phyloP scores from a whole-genome alignment of 495 filamentous ascomycete species.

The Extremus antarcticus region DNA sequence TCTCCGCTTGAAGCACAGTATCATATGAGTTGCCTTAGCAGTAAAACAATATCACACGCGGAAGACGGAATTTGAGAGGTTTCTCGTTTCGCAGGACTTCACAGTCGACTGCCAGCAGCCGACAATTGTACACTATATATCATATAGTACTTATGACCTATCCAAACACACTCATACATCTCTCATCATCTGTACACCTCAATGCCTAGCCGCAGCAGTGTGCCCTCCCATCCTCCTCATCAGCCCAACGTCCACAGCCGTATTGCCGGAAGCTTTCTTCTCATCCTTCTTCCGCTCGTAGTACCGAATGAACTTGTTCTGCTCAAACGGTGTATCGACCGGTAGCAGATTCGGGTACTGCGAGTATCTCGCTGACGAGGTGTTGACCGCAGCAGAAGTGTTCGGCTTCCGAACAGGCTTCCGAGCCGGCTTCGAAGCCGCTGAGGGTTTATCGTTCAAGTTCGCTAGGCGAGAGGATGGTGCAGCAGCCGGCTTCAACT shows the following conservation, averaged over 20 bases:
- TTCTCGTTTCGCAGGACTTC: no score
- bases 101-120: no score
- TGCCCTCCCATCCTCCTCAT: neutral
- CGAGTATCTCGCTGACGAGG: neutral
- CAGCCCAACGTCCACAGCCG: neutral
- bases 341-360: neutral
- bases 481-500: conserved; percentile 18
- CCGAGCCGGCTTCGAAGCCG: neutral
- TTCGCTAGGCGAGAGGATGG: neutral
- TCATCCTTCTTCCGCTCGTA: neutral
- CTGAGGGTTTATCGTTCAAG: neutral
- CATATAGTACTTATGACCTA: no score
- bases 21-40: no score
- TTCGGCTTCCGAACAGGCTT: neutral
- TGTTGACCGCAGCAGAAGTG: neutral
- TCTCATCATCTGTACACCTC: no score
- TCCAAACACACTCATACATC: no score
- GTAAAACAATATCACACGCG: no score
- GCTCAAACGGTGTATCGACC: neutral
- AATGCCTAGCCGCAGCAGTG: neutral
- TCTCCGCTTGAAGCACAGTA: no score
- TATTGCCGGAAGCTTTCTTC: neutral
- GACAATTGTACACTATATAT: no score
- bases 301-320: no score
- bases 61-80: no score